A percentile compares a stretch with the other conserved stretches of the same genome.
These are phyloP conservation scores for Chenopodium album DNA, from an alignment of 148 eudicot species.

Conservation along the genomic window DNA sequence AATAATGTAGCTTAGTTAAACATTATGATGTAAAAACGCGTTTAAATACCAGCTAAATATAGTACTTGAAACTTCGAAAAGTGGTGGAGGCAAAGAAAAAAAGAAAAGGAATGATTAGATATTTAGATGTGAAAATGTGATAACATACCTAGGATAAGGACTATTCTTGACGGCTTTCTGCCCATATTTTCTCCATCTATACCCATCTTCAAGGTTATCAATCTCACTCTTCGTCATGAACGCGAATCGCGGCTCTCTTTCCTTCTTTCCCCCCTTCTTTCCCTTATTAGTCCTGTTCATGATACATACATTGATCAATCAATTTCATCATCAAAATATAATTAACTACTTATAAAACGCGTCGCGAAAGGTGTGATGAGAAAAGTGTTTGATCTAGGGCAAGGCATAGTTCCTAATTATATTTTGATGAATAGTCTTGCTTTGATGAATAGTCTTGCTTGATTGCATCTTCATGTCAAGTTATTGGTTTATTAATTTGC, in stretches of 20 bases:
- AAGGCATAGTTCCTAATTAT: too few species aligned
- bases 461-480: too few species aligned
- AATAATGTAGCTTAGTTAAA: too few species aligned
- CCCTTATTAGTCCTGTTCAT: conserved; percentile 23
- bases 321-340: neutral
- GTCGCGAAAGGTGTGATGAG: too few species aligned
- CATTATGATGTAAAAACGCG: conserved; percentile 28
- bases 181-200: conserved; percentile 64
- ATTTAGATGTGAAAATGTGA: neutral
- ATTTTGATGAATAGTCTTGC: too few species aligned
- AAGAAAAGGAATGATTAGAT: neutral
- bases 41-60: conserved; percentile 1
- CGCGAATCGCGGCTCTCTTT: conserved; percentile 47
- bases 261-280: conserved; percentile 46
- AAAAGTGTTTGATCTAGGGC: too few species aligned
- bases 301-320: neutral
- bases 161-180: conserved; percentile 66
- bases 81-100: conserved; percentile 11
- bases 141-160: conserved; percentile 56
- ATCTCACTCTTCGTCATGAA: conserved; percentile 63
- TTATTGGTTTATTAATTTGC: too few species aligned
- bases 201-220: conserved; percentile 64
- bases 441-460: too few species aligned
- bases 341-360: neutral
- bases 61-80: conserved; percentile 1